Evolutionary conservation across 1,139 yeast genomes (phyloP).

Genomic region (Scheffersomyces titani): DNA sequence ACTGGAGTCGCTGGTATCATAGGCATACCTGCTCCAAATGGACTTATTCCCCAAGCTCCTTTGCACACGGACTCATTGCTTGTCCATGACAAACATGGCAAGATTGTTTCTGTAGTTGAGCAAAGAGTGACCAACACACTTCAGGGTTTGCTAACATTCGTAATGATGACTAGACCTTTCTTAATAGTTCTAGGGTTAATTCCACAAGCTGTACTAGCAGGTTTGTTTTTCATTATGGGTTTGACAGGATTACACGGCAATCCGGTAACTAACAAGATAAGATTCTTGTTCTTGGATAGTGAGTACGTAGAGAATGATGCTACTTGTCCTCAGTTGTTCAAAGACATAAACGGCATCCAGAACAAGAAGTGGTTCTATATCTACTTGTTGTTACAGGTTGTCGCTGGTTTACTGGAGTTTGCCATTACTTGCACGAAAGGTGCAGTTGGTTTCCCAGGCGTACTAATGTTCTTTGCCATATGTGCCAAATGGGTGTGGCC

Average conservation of each 20-base stretch:
- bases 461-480: conserved; percentile 55
- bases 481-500: conserved; percentile 76
- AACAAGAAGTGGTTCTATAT: conserved; percentile 51
- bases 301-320: conserved; percentile 37
- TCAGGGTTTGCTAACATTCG: conserved; percentile 83
- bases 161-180: conserved; percentile 88
- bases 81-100: conserved; percentile 53
- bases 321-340: conserved; percentile 37
- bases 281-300: conserved; percentile 68
- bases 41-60: conserved; percentile 96
- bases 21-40: conserved; percentile 96
- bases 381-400: conserved; percentile 58
- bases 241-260: conserved; percentile 73
- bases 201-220: conserved; percentile 95
- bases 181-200: conserved; percentile 75
- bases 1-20: conserved; percentile 85
- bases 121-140: conserved; percentile 82
- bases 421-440: conserved; percentile 85
- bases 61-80: conserved; percentile 81
- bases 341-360: conserved; percentile 33
- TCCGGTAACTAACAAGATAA: conserved; percentile 60
- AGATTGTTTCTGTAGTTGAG: conserved; percentile 70
- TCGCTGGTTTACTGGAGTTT: conserved; percentile 78
- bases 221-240: conserved; percentile 92
- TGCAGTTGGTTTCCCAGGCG: conserved; percentile 94